phyloP scores from a whole-genome alignment of 2,329 filamentous ascomycete species.

The Thielaviopsis punctulata region DNA sequence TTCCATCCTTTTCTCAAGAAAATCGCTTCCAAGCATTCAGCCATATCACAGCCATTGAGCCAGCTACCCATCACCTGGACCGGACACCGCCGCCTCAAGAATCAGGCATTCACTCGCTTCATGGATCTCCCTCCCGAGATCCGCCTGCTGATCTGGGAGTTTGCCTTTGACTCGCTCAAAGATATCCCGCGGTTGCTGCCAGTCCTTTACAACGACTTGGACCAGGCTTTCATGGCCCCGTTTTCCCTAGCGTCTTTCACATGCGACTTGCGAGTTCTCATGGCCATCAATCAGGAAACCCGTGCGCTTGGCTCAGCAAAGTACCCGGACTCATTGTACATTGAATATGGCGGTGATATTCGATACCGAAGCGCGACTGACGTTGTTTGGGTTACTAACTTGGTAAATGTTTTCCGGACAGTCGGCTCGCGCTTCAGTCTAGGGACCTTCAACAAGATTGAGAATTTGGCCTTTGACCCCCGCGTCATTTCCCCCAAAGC shows the following conservation, averaged over 20 bases:
- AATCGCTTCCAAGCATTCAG: background rate
- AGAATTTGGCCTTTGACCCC: background rate
- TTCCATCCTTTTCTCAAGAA: background rate
- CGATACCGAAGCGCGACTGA: conserved; percentile 4
- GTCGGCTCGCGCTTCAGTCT: background rate
- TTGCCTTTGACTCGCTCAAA: conserved; percentile 3
- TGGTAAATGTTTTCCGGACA: too few relatives aligned
- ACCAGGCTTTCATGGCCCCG: background rate
- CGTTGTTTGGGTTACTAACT: conserved; percentile 8
- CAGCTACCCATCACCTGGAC: conserved; percentile 1
- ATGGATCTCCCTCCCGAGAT: conserved; percentile 2
- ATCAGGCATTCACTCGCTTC: conserved; percentile 1
- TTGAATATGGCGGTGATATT: background rate
- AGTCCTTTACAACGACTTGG: background rate
- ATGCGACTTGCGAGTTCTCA: conserved; percentile 1
- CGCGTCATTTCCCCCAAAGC: background rate
- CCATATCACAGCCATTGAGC: background rate
- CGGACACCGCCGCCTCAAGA: background rate
- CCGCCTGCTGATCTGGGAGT: conserved; percentile 6
- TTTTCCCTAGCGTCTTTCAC: background rate
- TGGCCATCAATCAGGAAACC: conserved; percentile 7
- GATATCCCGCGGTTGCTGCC: conserved; percentile 1
- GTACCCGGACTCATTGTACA: background rate
- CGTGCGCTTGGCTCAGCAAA: conserved; percentile 1
- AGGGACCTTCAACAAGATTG: background rate